Percentiles rank a stretch among this genome's conserved stretches.
Evolutionary conservation across 2,329 filamentous ascomycete species (phyloP).

Genomic region (Penicillium palitans): DNA sequence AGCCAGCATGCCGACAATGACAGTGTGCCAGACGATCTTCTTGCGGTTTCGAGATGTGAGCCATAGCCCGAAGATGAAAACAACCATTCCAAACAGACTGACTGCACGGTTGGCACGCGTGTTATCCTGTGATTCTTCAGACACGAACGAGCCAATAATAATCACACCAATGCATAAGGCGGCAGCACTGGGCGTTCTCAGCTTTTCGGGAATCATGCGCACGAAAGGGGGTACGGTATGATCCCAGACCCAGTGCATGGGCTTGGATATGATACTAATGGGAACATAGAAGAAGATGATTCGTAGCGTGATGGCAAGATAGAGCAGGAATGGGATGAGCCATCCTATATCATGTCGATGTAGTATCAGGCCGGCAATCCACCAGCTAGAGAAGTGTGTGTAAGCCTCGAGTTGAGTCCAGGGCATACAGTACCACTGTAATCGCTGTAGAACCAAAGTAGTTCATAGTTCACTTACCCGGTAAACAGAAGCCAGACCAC

Average conservation of each 20-base stretch:
- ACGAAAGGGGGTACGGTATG: slow-evolving; percentile 62
- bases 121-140: slow-evolving; percentile 71
- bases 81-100: slow-evolving; percentile 73
- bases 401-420: slow-evolving; percentile 15
- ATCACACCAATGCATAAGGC: slow-evolving; percentile 68
- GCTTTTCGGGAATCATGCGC: slow-evolving; percentile 64
- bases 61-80: slow-evolving; percentile 70
- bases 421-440: neutral
- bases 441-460: neutral
- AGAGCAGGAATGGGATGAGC: slow-evolving; percentile 81
- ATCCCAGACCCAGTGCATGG: slow-evolving; percentile 68
- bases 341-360: slow-evolving; percentile 74
- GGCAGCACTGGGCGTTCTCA: slow-evolving; percentile 65
- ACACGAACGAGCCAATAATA: slow-evolving; percentile 74
- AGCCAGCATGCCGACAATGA: slow-evolving; percentile 83
- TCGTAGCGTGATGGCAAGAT: slow-evolving; percentile 71
- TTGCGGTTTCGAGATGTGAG: slow-evolving; percentile 69
- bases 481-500: slow-evolving; percentile 54
- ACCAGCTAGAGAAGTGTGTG: slow-evolving; percentile 58
- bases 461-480: slow-evolving; percentile 47
- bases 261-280: slow-evolving; percentile 63
- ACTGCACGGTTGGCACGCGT: slow-evolving; percentile 76
- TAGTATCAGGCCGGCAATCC: slow-evolving; percentile 71
- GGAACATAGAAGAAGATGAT: slow-evolving; percentile 73
- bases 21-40: slow-evolving; percentile 66